phyloP scores from a whole-genome alignment of 176 grass and related monocot species.

The Hsuehochloa calcarea region DNA sequence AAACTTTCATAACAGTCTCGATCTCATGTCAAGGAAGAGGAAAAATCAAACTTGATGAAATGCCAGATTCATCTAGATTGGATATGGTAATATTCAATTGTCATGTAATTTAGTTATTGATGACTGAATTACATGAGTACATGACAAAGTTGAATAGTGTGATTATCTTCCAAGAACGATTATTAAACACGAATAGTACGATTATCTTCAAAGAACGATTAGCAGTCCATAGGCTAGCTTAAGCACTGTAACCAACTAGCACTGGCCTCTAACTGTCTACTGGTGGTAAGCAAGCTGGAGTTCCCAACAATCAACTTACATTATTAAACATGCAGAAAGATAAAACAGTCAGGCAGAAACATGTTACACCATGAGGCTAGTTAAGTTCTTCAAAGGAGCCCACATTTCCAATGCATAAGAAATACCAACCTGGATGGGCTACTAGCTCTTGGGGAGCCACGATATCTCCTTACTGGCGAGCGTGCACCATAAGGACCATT shows the following conservation, averaged over 20 bases:
- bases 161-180: background rate
- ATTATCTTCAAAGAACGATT: constrained; percentile 2
- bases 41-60: background rate
- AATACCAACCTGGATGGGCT: constrained; percentile 62
- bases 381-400: background rate
- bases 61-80: constrained; percentile 15
- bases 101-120: constrained; percentile 10
- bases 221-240: background rate
- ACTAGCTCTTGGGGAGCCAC: constrained; percentile 41
- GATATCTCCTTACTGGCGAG: constrained; percentile 50
- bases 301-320: constrained; percentile 11
- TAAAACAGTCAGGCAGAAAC: background rate
- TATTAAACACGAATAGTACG: background rate
- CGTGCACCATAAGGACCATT: constrained; percentile 44
- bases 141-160: background rate
- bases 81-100: background rate
- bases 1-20: background rate
- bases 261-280: background rate
- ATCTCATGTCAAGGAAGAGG: background rate
- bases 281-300: background rate
- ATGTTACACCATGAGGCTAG: background rate
- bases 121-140: background rate
- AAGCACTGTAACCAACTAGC: constrained; percentile 6
- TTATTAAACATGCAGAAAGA: constrained; percentile 23
- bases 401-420: constrained; percentile 19